Evolutionary conservation across 495 filamentous ascomycete species (phyloP), one percentile per base, ranked within the genome.

Genomic region (Penicillium macrosclerotiorum): DNA sequence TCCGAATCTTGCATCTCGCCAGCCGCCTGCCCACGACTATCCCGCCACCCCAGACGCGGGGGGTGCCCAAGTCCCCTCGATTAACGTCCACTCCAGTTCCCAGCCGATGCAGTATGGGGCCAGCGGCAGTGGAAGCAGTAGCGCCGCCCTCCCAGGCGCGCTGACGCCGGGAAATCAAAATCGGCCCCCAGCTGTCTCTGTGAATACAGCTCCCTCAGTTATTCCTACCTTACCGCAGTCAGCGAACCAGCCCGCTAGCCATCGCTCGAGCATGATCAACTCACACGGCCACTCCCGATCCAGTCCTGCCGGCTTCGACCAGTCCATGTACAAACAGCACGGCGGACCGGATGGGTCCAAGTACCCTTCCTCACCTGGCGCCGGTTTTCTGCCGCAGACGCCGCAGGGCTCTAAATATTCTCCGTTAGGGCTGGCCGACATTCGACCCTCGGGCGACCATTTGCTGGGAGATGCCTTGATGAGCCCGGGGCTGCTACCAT

Each of bases 391-490:
- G 42, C 77, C 82, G 17, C 80, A 87, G n/a, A 85, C 79, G 30
- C 78, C 81, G 5, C 82, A 85, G 53, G 86, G 88, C 29, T 82
- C 82, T 19, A 74, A 87, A 30, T 88, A 92, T 59, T 94, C 90
- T 4, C 90, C 90, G 3, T 76, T 96, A 16, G 91, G 88, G 5
- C 76, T 96, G n/a, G 84, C 87, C 31, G 90, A 96, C 63, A 95
- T 96, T 60, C 77, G 91, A 33, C 85, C 88, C 3, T 73, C 87
- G 16, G 84, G 82, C 26, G 87, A 94, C 50, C 87, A 84, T 33
- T 77, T 80, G 48, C 72, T 90, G 36, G 78, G 77, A n/a, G 89
- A 93, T 51, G 77, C 79, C 23, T 65, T 74, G 9, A 54, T 65
- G 51, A 75, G 64, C 27, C 61, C 70, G 3, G 63, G 65, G 4